phyloP scores from a whole-genome alignment of 768 basidiomycete genomes.

The Amanita inopinata region DNA sequence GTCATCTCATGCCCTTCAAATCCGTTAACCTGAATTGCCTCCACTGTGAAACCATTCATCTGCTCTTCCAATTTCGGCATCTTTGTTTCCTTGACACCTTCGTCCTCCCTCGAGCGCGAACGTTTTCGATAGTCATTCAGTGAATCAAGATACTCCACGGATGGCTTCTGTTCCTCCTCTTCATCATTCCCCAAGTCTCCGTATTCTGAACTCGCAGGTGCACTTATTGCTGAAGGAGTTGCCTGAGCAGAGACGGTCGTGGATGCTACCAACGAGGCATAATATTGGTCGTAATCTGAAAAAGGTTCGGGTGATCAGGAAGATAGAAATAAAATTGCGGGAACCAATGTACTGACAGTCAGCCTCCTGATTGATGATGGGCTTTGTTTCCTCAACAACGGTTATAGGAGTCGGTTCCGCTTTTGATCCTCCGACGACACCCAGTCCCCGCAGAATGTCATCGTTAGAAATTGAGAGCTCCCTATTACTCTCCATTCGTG shows the following conservation, averaged over 20 bases:
- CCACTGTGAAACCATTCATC: conserved; percentile 16
- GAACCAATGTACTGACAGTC: conserved; percentile 54
- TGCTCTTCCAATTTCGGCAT: conserved; percentile 25
- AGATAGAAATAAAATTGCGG: neutral
- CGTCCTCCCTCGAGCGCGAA: conserved; percentile 57
- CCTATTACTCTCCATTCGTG: conserved; percentile 33
- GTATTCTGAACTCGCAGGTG: conserved; percentile 33
- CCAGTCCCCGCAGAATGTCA: conserved; percentile 62
- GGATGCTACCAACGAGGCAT: conserved; percentile 64
- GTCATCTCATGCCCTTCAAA: conserved; percentile 16
- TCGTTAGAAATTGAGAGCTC: conserved; percentile 45
- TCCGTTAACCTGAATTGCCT: conserved; percentile 9
- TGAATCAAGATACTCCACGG: conserved; percentile 55
- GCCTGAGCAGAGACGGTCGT: conserved; percentile 42
- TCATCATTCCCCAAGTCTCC: conserved; percentile 48
- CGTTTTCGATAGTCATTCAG: conserved; percentile 68
- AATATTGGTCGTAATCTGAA: conserved; percentile 74
- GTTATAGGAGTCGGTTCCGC: conserved; percentile 10
- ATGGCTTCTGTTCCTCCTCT: conserved; percentile 63
- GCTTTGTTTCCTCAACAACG: conserved; percentile 26
- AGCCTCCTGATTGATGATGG: conserved; percentile 42
- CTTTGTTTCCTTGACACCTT: conserved; percentile 35
- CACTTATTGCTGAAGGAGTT: conserved; percentile 48
- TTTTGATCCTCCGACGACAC: conserved; percentile 36
- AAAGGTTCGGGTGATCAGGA: neutral